A percentile compares a stretch with the other conserved stretches of the same genome.
Conservation (phyloP, 2,329 filamentous ascomycete species). For the Periconia digitata region DNA sequence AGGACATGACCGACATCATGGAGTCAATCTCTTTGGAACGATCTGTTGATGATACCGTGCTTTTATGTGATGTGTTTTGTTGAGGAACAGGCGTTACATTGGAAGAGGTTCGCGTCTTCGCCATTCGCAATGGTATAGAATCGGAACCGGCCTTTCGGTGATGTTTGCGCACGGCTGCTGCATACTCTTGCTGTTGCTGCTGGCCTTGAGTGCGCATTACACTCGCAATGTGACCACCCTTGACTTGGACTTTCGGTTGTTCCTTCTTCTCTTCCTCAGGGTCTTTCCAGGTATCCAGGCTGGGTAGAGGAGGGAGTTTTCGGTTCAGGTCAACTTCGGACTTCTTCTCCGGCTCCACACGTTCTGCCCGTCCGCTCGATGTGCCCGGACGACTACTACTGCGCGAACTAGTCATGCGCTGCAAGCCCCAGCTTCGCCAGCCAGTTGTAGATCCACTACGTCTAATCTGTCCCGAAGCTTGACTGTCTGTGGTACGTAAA, state of each 20-base stretch:
- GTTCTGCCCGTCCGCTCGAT: conserved; percentile 27
- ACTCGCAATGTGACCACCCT: conserved; percentile 35
- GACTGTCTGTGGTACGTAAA: conserved; percentile 20
- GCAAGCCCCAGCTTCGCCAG: conserved; percentile 45
- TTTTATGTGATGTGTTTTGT: conserved; percentile 2
- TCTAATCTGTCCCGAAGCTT: conserved; percentile 18
- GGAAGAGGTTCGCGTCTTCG: conserved; percentile 11
- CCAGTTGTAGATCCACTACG: conserved; percentile 29
- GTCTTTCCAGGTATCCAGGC: conserved; percentile 46
- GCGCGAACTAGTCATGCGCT: conserved; percentile 35
- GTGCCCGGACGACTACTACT: conserved; percentile 35
- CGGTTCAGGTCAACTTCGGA: conserved; percentile 48
- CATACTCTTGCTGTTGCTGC: conserved; percentile 24
- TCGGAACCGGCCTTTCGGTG: conserved; percentile 36
- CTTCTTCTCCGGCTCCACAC: conserved; percentile 28
- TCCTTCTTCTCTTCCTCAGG: conserved; percentile 17
- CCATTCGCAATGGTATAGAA: conserved; percentile 25
- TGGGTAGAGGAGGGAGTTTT: conserved; percentile 51
- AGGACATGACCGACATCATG: conserved; percentile 30
- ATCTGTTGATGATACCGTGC: conserved; percentile 1
- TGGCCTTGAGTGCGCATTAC: conserved; percentile 39
- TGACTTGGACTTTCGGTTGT: conserved; percentile 17
- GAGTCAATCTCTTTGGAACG: conserved; percentile 16
- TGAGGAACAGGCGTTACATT: conserved; percentile 14
- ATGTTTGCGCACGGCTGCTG: conserved; percentile 27